Evolutionary conservation across 306 rosid genomes (phyloP).

Genomic region (Rosa chinensis): DNA sequence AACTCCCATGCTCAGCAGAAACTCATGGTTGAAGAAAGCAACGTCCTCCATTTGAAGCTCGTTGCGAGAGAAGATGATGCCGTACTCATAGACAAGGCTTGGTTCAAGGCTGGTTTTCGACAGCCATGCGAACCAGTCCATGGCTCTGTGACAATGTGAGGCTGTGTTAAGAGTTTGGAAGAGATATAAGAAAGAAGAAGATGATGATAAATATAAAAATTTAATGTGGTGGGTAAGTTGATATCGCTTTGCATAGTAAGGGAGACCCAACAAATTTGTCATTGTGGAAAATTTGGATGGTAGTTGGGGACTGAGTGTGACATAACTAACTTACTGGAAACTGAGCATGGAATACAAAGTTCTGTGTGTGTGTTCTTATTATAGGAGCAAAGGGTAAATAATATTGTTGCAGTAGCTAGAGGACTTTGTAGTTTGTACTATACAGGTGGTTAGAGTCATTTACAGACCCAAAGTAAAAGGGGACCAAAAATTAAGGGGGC

Average conservation of each 20-base stretch:
- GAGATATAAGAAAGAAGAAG: constrained; percentile 27
- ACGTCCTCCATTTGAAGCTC: constrained; percentile 64
- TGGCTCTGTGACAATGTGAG: constrained; percentile 32
- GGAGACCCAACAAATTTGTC: neutral
- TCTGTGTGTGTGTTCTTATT: neutral
- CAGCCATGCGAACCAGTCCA: constrained; percentile 99
- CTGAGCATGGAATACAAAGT: neutral
- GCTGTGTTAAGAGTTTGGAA: constrained; percentile 4
- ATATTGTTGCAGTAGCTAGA: neutral
- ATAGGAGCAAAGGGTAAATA: neutral
- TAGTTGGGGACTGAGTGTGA: constrained; percentile 47
- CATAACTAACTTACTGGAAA: constrained; percentile 19
- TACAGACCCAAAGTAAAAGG: neutral
- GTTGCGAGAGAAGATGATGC: constrained; percentile 67
- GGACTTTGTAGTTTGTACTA: neutral
- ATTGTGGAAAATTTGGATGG: constrained; percentile 37
- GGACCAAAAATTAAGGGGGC: neutral
- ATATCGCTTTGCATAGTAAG: constrained; percentile 19
- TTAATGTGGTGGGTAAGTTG: constrained; percentile 41
- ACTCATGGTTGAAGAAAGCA: constrained; percentile 69
- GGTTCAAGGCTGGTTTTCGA: constrained; percentile 74
- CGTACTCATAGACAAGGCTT: constrained; percentile 63
- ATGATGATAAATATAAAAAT: constrained; percentile 16
- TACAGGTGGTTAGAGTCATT: neutral
- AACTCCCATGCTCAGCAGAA: constrained; percentile 87